Evolutionary conservation across 2,329 filamentous ascomycete genomes (phyloP).

Genomic region (Aspergillus awamori): DNA sequence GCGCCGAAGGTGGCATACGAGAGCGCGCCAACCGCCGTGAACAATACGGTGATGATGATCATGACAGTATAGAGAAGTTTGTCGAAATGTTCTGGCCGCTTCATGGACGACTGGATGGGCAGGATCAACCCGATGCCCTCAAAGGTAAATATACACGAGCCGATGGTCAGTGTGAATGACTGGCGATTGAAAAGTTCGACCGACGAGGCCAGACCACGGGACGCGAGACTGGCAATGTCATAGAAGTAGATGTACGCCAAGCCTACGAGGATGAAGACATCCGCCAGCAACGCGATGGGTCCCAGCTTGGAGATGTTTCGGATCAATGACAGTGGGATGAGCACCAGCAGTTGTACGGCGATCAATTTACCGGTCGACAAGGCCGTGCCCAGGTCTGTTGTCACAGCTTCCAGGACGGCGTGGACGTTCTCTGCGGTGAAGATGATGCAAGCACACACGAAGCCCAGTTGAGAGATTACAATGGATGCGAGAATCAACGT

Average conservation of each 20-base stretch:
- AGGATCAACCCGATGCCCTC: constrained; percentile 96
- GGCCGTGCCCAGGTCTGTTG: constrained; percentile 48
- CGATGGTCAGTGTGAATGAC: constrained; percentile 94
- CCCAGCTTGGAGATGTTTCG: constrained; percentile 95
- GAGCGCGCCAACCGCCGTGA: constrained; percentile 84
- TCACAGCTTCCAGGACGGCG: constrained; percentile 68
- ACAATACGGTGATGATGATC: constrained; percentile 88
- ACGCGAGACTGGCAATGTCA: constrained; percentile 78
- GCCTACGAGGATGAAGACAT: constrained; percentile 88
- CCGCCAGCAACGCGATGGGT: constrained; percentile 85
- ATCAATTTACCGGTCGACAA: constrained; percentile 65
- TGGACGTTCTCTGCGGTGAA: constrained; percentile 75
- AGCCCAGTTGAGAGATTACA: constrained; percentile 73
- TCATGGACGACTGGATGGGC: constrained; percentile 95
- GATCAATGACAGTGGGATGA: constrained; percentile 86
- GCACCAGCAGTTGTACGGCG: constrained; percentile 84
- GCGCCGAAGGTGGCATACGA: constrained; percentile 94
- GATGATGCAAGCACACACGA: constrained; percentile 76
- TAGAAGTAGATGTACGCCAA: constrained; percentile 93
- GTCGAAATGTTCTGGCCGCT: constrained; percentile 82
- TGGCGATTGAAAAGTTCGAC: constrained; percentile 85
- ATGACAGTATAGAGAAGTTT: constrained; percentile 83
- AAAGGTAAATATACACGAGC: constrained; percentile 96
- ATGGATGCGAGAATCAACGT: constrained; percentile 70
- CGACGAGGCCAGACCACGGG: constrained; percentile 71